phyloP scores from a whole-genome alignment of 306 rosid genomes.

The Vicia faba region DNA sequence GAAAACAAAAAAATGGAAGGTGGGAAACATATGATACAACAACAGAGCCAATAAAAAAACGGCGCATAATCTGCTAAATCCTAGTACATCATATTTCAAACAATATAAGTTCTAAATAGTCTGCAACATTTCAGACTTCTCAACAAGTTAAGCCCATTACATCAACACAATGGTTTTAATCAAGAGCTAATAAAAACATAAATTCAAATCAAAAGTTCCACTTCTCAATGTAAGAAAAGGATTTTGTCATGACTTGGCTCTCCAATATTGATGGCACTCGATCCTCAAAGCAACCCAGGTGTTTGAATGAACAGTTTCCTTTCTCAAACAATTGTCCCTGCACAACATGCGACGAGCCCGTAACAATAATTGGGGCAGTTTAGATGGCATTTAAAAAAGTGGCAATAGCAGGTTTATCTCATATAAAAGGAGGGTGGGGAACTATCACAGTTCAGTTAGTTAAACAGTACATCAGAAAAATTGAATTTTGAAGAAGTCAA shows the following conservation, averaged over 20 bases:
- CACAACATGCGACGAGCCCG: slow-evolving; percentile 38
- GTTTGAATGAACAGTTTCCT: slow-evolving; percentile 45
- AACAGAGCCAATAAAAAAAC: slow-evolving; percentile 56
- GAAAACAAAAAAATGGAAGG: slow-evolving; percentile 33
- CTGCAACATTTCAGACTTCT: slow-evolving; percentile 65
- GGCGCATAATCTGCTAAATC: slow-evolving; percentile 64
- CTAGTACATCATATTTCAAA: slow-evolving; percentile 71
- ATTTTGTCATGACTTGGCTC: slow-evolving; percentile 43
- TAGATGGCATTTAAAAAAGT: slow-evolving; percentile 31
- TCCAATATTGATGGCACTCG: slow-evolving; percentile 38
- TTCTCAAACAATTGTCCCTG: slow-evolving; percentile 52
- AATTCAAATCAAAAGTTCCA: slow-evolving; percentile 56
- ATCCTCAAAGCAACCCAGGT: slow-evolving; percentile 47
- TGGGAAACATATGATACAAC: slow-evolving; percentile 58
- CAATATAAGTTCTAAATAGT: slow-evolving; percentile 51
- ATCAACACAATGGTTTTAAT: slow-evolving; percentile 60
- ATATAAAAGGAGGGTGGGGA: background rate
- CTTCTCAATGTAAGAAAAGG: slow-evolving; percentile 51
- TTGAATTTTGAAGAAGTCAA: background rate
- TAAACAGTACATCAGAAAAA: slow-evolving; percentile 19
- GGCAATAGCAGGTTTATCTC: slow-evolving; percentile 1
- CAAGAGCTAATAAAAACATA: slow-evolving; percentile 60
- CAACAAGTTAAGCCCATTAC: slow-evolving; percentile 73
- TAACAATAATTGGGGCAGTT: slow-evolving; percentile 33
- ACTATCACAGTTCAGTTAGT: slow-evolving; percentile 1